phyloP scores from a whole-genome alignment of 2,329 filamentous ascomycete species.

The Fusarium globosum region DNA sequence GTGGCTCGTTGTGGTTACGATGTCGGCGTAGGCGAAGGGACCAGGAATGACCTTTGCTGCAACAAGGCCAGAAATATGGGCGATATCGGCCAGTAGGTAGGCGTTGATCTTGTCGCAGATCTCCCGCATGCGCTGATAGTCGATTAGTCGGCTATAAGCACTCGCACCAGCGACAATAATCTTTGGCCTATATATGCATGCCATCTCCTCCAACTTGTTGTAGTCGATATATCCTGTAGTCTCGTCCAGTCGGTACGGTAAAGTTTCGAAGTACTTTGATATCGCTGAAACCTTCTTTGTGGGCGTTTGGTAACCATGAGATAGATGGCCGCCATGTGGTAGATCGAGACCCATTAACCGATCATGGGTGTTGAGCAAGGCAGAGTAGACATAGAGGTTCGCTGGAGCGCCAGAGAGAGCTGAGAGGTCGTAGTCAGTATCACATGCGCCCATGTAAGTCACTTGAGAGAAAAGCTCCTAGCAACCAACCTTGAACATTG shows the following conservation, averaged over 20 bases:
- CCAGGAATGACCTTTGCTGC: constrained; percentile 91
- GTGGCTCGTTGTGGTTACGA: constrained; percentile 98
- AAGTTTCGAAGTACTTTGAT: constrained; percentile 98
- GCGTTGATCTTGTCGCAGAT: constrained; percentile 92
- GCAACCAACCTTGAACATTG: constrained; percentile 85
- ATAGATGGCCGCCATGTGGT: constrained; percentile 94
- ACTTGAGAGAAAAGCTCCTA: not conserved
- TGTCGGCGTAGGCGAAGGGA: constrained; percentile 89
- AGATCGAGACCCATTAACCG: constrained; percentile 97
- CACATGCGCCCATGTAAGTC: not conserved
- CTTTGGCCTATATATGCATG: constrained; percentile 91
- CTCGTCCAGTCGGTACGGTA: constrained; percentile 93
- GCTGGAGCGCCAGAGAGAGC: constrained; percentile 80
- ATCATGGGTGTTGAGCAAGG: constrained; percentile 91
- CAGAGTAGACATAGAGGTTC: constrained; percentile 95
- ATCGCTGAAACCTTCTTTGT: constrained; percentile 96
- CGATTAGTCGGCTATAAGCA: constrained; percentile 94
- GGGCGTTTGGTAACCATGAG: constrained; percentile 96
- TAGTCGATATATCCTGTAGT: constrained; percentile 96
- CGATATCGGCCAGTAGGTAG: constrained; percentile 96
- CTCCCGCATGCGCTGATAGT: constrained; percentile 91
- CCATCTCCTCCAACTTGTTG: constrained; percentile 86
- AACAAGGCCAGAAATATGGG: constrained; percentile 94
- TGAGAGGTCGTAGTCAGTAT: constrained; percentile 49
- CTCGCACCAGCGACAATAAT: constrained; percentile 94